phyloP scores from a whole-genome alignment of 2,329 filamentous ascomycete species.

The Fusarium hainanense region DNA sequence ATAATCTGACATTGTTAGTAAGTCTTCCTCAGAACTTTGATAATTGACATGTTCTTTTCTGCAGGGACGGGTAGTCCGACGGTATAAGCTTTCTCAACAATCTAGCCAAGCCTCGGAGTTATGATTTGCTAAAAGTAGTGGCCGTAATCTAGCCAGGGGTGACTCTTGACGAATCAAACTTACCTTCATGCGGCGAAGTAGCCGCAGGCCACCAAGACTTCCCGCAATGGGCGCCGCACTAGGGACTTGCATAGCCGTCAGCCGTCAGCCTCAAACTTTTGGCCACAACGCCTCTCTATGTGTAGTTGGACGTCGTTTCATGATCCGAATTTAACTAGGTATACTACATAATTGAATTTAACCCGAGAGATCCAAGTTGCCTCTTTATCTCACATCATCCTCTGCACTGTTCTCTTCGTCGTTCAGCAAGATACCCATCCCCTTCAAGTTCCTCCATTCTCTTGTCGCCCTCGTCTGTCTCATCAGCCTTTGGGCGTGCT shows the following conservation, averaged over 20 bases:
- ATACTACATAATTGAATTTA: background rate
- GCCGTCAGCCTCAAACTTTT: constrained; percentile 3
- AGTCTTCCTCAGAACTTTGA: background rate
- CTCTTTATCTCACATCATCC: background rate
- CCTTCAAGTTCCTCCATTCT: background rate
- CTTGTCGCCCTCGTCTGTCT: background rate
- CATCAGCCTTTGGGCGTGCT: background rate
- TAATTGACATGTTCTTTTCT: background rate
- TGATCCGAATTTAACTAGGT: background rate
- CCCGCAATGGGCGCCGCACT: background rate
- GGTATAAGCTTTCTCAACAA: background rate
- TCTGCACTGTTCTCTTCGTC: background rate
- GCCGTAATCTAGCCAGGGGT: background rate
- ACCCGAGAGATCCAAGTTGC: background rate
- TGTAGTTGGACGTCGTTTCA: background rate
- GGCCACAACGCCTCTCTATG: background rate
- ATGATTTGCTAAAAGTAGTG: background rate
- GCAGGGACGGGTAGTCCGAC: background rate
- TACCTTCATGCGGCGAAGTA: background rate
- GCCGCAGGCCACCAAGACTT: background rate
- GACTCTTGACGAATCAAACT: background rate
- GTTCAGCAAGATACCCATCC: background rate
- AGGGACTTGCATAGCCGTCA: constrained; percentile 3
- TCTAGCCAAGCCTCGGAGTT: constrained; percentile 4
- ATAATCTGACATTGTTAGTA: constrained; percentile 3